Evolutionary conservation across 169 alveolate species (phyloP).

Genomic region (Sarcocystis neurona): DNA sequence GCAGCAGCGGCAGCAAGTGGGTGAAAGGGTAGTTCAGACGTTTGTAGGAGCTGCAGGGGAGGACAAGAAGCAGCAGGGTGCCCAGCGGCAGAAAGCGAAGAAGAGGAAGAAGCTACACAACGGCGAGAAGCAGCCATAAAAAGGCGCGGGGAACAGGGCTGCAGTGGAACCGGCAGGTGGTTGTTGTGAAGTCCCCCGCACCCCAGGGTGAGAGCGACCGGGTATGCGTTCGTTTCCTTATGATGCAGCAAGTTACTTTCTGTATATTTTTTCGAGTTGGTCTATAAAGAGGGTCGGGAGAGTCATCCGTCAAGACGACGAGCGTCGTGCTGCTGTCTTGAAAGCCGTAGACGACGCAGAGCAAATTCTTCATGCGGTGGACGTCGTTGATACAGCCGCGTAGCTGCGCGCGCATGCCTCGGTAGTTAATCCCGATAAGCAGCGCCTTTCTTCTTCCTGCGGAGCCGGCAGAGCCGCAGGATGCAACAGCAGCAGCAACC

Average conservation of each 20-base stretch:
- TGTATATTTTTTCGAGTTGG: constrained; percentile 26
- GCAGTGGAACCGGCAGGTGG: no score
- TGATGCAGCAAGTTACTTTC: no score
- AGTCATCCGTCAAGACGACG: constrained; percentile 39
- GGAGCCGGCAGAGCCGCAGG: no score
- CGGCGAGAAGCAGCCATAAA: no score
- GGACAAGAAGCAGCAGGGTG: background rate
- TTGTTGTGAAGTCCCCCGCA: no score
- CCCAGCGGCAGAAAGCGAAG: background rate
- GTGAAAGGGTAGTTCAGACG: background rate
- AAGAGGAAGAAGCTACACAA: no score
- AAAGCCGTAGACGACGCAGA: constrained; percentile 65
- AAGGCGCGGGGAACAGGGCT: no score
- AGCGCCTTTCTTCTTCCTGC: constrained; percentile 67
- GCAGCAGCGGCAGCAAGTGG: background rate
- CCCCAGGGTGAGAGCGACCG: no score
- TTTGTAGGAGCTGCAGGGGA: background rate
- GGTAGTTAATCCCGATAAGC: constrained; percentile 75
- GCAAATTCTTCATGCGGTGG: constrained; percentile 66
- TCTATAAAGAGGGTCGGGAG: background rate
- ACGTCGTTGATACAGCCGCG: constrained; percentile 77
- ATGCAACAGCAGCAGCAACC: background rate
- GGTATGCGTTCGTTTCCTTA: no score
- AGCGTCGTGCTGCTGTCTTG: constrained; percentile 6
- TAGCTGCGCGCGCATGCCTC: constrained; percentile 70